A percentile compares a stretch with the other conserved stretches of the same genome.
Evolutionary conservation across 2,329 filamentous ascomycete genomes (phyloP).

Genomic region (Trichoderma lentiforme): DNA sequence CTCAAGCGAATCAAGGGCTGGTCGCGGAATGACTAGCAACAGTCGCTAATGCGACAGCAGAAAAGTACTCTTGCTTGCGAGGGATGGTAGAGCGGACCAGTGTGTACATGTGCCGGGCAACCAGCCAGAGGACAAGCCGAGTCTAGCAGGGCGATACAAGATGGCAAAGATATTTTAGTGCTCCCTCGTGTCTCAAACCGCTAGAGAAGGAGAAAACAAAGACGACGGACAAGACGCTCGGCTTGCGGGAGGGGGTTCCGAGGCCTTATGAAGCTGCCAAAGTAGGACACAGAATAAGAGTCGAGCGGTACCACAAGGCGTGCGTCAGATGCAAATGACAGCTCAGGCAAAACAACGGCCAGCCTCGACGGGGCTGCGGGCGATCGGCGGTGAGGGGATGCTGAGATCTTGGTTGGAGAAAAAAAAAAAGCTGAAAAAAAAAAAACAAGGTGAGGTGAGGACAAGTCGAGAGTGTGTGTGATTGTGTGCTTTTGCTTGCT

Average conservation of each 20-base stretch:
- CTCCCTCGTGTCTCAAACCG: constrained; percentile 16
- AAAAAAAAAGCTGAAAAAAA: not conserved
- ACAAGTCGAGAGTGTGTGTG: not conserved
- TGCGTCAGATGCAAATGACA: not conserved
- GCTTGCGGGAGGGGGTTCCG: constrained; percentile 12
- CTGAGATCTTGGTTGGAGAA: constrained; percentile 17
- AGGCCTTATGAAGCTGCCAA: not conserved
- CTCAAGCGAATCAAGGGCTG: not conserved
- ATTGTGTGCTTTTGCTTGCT: not conserved
- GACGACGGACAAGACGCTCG: not conserved
- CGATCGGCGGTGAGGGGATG: constrained; percentile 20
- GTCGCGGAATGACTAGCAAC: constrained; percentile 3
- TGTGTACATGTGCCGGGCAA: constrained; percentile 8
- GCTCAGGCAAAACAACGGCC: not conserved
- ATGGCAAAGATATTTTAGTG: not conserved
- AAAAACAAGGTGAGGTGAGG: not conserved
- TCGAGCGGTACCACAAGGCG: not conserved
- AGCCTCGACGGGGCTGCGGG: constrained; percentile 17
- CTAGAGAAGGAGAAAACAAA: not conserved
- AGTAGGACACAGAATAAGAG: not conserved
- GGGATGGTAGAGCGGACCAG: constrained; percentile 2
- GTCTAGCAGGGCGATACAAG: constrained; percentile 11
- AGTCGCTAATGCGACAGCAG: not conserved
- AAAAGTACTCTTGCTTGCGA: not conserved
- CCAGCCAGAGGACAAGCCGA: not conserved